These are phyloP conservation scores for Meira miltonrushii DNA, from an alignment of 1,284 basidiomycete species.

Conservation along the genomic window DNA sequence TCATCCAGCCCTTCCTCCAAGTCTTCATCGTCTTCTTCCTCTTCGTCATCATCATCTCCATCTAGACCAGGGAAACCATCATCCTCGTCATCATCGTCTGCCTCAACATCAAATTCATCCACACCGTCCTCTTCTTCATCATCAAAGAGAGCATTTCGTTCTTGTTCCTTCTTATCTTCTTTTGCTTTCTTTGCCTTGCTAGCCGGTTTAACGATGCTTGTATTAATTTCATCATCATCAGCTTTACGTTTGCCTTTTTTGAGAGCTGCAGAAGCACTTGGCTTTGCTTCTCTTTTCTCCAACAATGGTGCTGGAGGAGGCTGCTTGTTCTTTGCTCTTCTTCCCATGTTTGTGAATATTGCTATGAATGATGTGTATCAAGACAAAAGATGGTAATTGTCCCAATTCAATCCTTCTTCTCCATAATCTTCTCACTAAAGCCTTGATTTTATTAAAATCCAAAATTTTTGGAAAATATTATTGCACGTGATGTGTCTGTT, in stretches of 20 bases:
- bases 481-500: too few species aligned
- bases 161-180: not conserved
- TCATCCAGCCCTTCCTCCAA: constrained; percentile 18
- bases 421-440: too few species aligned
- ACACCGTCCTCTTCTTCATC: constrained; percentile 53
- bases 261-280: too few species aligned
- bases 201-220: constrained; percentile 19
- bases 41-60: constrained; percentile 16
- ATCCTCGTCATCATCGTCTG: constrained; percentile 22
- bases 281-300: constrained; percentile 15
- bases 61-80: constrained; percentile 55
- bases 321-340: constrained; percentile 87
- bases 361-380: not conserved
- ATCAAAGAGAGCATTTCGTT: constrained; percentile 15
- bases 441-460: too few species aligned
- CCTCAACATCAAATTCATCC: constrained; percentile 53
- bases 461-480: too few species aligned
- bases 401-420: too few species aligned
- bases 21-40: constrained; percentile 5
- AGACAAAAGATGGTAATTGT: too few species aligned
- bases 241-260: constrained; percentile 53
- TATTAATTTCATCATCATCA: constrained; percentile 19
- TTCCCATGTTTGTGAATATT: constrained; percentile 80
- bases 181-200: constrained; percentile 17
- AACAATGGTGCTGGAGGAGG: constrained; percentile 58